Base-by-base conservation (phyloP, 225 moss, liverwort and hornwort genomes). In the Sphagnum tenellum region DNA sequence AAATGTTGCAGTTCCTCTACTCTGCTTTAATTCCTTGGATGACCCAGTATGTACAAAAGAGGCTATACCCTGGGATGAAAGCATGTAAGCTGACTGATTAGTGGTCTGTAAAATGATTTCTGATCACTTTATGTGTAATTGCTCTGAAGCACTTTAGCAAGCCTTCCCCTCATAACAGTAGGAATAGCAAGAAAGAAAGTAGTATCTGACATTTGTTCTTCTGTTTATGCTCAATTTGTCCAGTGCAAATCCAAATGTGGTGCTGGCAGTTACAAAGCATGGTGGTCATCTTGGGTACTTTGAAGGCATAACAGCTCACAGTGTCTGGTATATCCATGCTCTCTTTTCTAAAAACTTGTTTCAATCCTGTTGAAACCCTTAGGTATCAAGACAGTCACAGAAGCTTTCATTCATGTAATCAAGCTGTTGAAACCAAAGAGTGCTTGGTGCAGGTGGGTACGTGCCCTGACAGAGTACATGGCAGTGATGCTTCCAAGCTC, bases 41-140 rank as follows among this genome's bases (percentile, higher is more conserved):
- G 94, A 94, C 68, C 94, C 94, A 60, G 78, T 94, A 64, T 94
- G 94, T 68, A 85, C 88, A 8, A 81, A 70, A 58, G 94, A 94
- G 71, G 90, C 88, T 55, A 74, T 94, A 66, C 94, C 94, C 47
- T 90, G 88, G 79, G 90, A 94, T 78, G 94, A 94, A 71, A 85
- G 82, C 84, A 74, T 84, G 94, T 94, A 78, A 75, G 71, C 57
- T 57, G 5, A 53, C 53, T 53, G 53, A 53, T 60, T 57, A 9
- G 2, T 61, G 45, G 46, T 7, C 61, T 29, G 29, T 29, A 29
- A 29, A 29, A 29, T 29, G 29, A 29, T 29, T 29, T 29, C 29
- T 29, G 29, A 29, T 29, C 29, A 29, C 29, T 29, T 29, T 29
- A 29, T 6, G 52, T 52, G 52, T 52, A 52, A 52, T 52, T 52